phyloP scores from a whole-genome alignment of 305 asterid genomes.

The Fraxinus velutina region DNA sequence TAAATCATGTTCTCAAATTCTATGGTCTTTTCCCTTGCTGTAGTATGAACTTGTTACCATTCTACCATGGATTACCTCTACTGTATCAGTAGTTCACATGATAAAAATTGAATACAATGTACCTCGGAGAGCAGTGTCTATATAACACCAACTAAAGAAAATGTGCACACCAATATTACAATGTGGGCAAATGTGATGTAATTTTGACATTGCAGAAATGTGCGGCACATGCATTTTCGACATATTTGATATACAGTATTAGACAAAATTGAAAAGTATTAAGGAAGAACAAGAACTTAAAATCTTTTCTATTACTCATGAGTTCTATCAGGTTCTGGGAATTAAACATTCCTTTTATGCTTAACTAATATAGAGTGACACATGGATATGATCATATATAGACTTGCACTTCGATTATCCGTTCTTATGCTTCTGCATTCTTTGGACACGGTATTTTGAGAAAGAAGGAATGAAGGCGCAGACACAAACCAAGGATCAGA shows the following conservation, averaged over 20 bases:
- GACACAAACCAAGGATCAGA: slow-evolving; percentile 40
- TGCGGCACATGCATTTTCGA: not conserved
- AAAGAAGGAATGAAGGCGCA: slow-evolving; percentile 39
- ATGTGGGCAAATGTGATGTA: not conserved
- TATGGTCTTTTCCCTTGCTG: not conserved
- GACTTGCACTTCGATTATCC: not conserved
- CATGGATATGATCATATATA: not conserved
- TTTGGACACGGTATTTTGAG: slow-evolving; percentile 38
- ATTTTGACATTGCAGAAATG: not conserved
- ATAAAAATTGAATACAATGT: not conserved
- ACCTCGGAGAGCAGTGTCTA: not conserved
- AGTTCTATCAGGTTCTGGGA: not conserved
- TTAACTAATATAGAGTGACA: not conserved
- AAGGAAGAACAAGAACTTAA: not conserved
- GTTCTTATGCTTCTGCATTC: not conserved
- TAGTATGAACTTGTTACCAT: not conserved
- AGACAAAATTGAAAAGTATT: not conserved
- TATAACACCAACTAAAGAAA: not conserved
- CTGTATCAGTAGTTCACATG: not conserved
- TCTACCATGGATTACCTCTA: not conserved
- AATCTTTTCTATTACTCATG: not conserved
- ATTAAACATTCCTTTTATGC: not conserved
- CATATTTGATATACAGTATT: not conserved
- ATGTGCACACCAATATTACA: not conserved
- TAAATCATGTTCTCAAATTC: slow-evolving; percentile 14